A percentile compares a stretch with the other conserved stretches of the same genome.
phyloP scores from a whole-genome alignment of 2,329 filamentous ascomycete species.

The Delphinella strobiligena region DNA sequence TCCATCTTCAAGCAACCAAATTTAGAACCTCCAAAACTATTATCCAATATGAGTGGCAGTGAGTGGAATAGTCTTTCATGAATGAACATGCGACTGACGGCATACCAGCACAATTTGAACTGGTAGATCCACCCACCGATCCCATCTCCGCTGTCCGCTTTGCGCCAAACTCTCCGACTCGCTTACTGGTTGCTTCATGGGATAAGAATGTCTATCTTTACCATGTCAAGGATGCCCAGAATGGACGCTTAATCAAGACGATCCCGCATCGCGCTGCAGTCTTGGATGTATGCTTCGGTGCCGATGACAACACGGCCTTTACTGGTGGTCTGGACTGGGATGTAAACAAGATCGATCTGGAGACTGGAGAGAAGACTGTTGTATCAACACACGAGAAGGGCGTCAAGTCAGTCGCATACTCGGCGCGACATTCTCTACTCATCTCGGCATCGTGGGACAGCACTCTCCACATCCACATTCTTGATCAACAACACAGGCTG shows the following conservation, averaged over 20 bases:
- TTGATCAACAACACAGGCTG: slow-evolving; percentile 31
- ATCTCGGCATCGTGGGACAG: slow-evolving; percentile 90
- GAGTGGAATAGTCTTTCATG: neutral
- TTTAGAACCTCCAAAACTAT: neutral
- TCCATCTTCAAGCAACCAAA: slow-evolving; percentile 1
- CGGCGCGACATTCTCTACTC: slow-evolving; percentile 64
- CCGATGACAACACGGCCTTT: slow-evolving; percentile 71
- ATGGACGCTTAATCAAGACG: slow-evolving; percentile 54
- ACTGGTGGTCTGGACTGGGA: slow-evolving; percentile 77
- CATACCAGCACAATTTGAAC: slow-evolving; percentile 55
- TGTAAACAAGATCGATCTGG: slow-evolving; percentile 62
- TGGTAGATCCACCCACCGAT: slow-evolving; percentile 71
- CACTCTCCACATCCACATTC: slow-evolving; percentile 73
- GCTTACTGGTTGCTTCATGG: slow-evolving; percentile 87
- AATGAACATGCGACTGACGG: neutral
- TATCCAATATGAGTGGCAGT: slow-evolving; percentile 1
- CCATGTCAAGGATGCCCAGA: slow-evolving; percentile 46
- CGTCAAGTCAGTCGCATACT: slow-evolving; percentile 77
- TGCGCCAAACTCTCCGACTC: slow-evolving; percentile 61
- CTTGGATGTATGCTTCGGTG: slow-evolving; percentile 82
- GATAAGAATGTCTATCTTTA: slow-evolving; percentile 87
- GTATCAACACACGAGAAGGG: slow-evolving; percentile 69
- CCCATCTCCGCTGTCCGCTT: slow-evolving; percentile 80
- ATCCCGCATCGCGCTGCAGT: slow-evolving; percentile 77
- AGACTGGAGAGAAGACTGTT: slow-evolving; percentile 58